Evolutionary conservation across 2,329 filamentous ascomycete genomes (phyloP).

Genomic region (Passalora sequoiae): DNA sequence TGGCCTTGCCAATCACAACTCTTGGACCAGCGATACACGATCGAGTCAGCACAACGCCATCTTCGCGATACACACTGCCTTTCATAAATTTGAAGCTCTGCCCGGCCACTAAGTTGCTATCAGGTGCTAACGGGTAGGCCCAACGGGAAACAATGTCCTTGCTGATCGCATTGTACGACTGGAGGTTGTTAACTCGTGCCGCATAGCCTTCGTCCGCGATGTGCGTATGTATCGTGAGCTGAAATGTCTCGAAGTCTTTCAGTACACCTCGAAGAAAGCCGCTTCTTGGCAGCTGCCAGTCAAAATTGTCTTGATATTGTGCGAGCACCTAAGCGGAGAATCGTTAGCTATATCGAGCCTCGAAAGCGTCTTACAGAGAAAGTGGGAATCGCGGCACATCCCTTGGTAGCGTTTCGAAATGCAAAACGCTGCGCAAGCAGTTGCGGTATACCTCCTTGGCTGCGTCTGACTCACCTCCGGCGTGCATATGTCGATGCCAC

Average conservation of each 20-base stretch:
- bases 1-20: constrained; percentile 71
- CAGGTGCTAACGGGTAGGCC: constrained; percentile 83
- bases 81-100: constrained; percentile 70
- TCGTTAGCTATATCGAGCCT: too few species aligned
- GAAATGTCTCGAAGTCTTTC: constrained; percentile 95
- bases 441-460: too few species aligned
- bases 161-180: constrained; percentile 83
- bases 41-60: constrained; percentile 66
- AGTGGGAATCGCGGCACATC: too few species aligned
- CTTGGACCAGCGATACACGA: constrained; percentile 64
- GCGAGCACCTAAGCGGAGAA: too few species aligned
- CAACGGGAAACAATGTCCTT: constrained; percentile 81
- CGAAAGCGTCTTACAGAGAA: too few species aligned
- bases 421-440: too few species aligned
- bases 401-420: too few species aligned
- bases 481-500: constrained; percentile 94
- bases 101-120: constrained; percentile 74
- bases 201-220: constrained; percentile 79
- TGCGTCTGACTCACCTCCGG: too few species aligned
- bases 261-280: constrained; percentile 89
- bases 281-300: constrained; percentile 83
- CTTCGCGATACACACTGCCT: constrained; percentile 70
- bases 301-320: constrained; percentile 95
- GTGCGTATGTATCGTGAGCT: constrained; percentile 91
- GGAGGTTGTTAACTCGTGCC: constrained; percentile 76